Conservation (phyloP, 805 yeast species). For the Yamadazyma insecticola region DNA sequence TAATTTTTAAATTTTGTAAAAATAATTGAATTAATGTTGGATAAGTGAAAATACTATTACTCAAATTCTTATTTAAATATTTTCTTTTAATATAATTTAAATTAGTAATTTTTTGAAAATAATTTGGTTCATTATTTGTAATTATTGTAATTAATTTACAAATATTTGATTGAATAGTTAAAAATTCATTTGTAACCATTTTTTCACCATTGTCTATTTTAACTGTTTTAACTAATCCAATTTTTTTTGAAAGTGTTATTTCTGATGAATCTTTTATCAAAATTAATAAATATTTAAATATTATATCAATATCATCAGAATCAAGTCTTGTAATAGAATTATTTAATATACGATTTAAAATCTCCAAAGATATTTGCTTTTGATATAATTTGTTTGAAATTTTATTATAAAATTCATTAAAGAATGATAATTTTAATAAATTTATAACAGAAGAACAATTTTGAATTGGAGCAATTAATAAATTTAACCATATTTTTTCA, state of each 20-base stretch:
- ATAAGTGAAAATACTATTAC: constrained; percentile 59
- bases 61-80: constrained; percentile 50
- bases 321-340: no score
- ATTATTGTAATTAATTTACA: constrained; percentile 69
- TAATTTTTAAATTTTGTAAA: constrained; percentile 52
- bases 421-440: constrained; percentile 45
- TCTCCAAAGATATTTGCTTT: constrained; percentile 53
- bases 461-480: constrained; percentile 47
- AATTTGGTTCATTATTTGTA: constrained; percentile 32
- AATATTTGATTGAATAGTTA: constrained; percentile 52
- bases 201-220: constrained; percentile 24
- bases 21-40: constrained; percentile 69
- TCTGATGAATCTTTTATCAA: constrained; percentile 40
- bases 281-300: constrained; percentile 55
- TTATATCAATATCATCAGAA: constrained; percentile 56
- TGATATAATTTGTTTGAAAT: constrained; percentile 50
- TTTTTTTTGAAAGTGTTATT: constrained; percentile 30
- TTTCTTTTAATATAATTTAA: constrained; percentile 35
- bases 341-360: constrained; percentile 52
- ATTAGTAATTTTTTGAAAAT: constrained; percentile 29
- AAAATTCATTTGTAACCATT: constrained; percentile 31
- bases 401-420: constrained; percentile 46
- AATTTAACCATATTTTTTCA: constrained; percentile 39
- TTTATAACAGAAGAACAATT: constrained; percentile 36
- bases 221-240: constrained; percentile 35